These are phyloP conservation scores for Candida mattraensis DNA, from an alignment of 805 yeast species.

Conservation along the genomic window DNA sequence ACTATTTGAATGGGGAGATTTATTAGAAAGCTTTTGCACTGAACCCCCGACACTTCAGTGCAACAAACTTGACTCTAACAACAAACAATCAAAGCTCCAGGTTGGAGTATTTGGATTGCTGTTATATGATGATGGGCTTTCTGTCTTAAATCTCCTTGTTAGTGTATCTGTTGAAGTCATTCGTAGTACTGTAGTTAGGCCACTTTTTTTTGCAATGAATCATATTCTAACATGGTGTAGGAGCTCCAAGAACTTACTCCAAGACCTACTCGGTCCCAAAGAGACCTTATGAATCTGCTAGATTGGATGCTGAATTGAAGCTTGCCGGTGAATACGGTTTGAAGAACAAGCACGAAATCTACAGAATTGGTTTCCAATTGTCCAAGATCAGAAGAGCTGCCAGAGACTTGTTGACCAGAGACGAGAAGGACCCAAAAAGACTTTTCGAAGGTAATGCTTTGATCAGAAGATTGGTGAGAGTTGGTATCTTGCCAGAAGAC, in stretches of 20 bases:
- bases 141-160: slow-evolving; percentile 8
- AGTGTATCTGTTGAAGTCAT: slow-evolving; percentile 1
- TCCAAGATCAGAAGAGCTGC: slow-evolving; percentile 99
- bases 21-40: slow-evolving; percentile 42
- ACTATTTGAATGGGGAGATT: slow-evolving; percentile 10
- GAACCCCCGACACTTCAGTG: slow-evolving; percentile 90
- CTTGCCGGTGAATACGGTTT: slow-evolving; percentile 99
- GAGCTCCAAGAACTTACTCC: slow-evolving; percentile 99
- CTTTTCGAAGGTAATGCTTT: slow-evolving; percentile 99
- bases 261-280: slow-evolving; percentile 99
- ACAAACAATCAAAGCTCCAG: neutral
- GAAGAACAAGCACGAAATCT: slow-evolving; percentile 99
- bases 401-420: slow-evolving; percentile 99
- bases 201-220: slow-evolving; percentile 1
- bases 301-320: slow-evolving; percentile 98
- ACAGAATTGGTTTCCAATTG: slow-evolving; percentile 99
- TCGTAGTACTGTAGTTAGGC: slow-evolving; percentile 15
- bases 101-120: slow-evolving; percentile 1
- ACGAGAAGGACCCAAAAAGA: slow-evolving; percentile 99
- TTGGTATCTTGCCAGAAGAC: slow-evolving; percentile 98
- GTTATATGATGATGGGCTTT: slow-evolving; percentile 1
- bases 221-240: slow-evolving; percentile 40
- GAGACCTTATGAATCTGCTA: slow-evolving; percentile 99
- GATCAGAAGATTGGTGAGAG: slow-evolving; percentile 98
- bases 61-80: slow-evolving; percentile 27